Evolutionary conservation across 306 rosid genomes (phyloP), one percentile per base, ranked within the genome.

Genomic region (Fagus sylvatica): DNA sequence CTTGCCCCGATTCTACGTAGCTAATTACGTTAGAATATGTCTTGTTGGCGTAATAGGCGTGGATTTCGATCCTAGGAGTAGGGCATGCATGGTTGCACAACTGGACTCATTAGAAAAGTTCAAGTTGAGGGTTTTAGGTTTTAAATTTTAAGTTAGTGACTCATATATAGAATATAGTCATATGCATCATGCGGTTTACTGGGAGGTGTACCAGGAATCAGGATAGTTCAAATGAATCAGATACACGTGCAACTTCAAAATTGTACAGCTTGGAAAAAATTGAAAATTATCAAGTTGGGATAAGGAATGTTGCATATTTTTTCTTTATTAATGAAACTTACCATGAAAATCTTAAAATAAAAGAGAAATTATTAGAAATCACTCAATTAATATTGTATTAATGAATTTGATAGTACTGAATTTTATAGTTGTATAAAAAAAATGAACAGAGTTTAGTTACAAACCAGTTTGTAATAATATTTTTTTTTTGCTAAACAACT

Each of bases 211-310:
- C 30, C 48, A 2, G 48, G 70, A 46, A 46, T 46, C 0, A 28
- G 22, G 56, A 28, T 32, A 12, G 42, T 3, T 65, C 49, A 16
- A 37, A 65, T 65, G 15, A 39, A 65, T 65, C 48, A 56, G 72
- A 71, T 78, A 46, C 73, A 37, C 33, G 74, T 81, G 81, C 46
- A 76, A 41, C 41, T 74, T 32, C 69, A 48, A 68, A 65, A 53
- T 68, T 69, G 77, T 71, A 30, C 66, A 3, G 17, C 36, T 32
- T 30, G 8, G 9, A 2, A 60, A 32, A 4, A 17, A 33, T 60
- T 65, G 71, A 65, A 65, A 37, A 37, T 33, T n/a, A 36, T 17
- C 49, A 7, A 65, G 71, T 65, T 65, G 71, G 71, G 70, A 33
- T 37, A 19, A 37, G 32, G 48, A 65, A 65, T 17, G 16, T 37